These are phyloP conservation scores for Agrocybe pediades DNA, from an alignment of 768 basidiomycete genomes.

Conservation along the genomic window DNA sequence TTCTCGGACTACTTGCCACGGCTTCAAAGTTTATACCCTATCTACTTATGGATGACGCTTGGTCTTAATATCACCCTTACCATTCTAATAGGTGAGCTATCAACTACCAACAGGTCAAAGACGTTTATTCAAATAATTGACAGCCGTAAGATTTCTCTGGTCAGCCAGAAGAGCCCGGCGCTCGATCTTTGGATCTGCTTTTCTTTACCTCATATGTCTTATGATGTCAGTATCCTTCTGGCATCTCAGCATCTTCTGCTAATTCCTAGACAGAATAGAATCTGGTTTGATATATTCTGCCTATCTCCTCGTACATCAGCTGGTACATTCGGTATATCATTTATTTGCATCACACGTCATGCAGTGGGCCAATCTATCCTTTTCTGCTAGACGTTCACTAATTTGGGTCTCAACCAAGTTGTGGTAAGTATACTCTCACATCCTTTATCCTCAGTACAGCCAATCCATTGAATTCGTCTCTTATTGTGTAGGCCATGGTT, in stretches of 20 bases:
- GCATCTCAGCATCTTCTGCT: not conserved
- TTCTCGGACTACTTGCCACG: conserved; percentile 6
- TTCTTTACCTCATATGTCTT: conserved; percentile 14
- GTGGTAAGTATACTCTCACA: conserved; percentile 15
- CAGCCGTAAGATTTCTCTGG: conserved; percentile 18
- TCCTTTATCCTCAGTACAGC: not conserved
- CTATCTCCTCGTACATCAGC: conserved; percentile 20
- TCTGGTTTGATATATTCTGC: conserved; percentile 19
- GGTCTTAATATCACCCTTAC: conserved; percentile 19
- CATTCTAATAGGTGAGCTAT: conserved; percentile 18
- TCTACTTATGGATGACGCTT: conserved; percentile 24
- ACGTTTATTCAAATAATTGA: not conserved
- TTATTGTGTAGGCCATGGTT: conserved; percentile 24
- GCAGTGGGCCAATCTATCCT: not conserved
- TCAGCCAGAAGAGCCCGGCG: conserved; percentile 15
- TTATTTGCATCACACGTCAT: not conserved
- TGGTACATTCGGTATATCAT: conserved; percentile 14
- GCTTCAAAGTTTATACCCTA: conserved; percentile 4
- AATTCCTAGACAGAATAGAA: conserved; percentile 17
- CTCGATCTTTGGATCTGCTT: conserved; percentile 16
- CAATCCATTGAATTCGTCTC: not conserved
- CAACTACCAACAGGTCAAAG: not conserved
- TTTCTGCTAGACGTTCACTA: not conserved
- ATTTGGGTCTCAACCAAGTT: conserved; percentile 22
- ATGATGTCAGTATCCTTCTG: conserved; percentile 12